Base-by-base conservation (phyloP, 176 grass and related monocot genomes). In the Triticum timopheevii region DNA sequence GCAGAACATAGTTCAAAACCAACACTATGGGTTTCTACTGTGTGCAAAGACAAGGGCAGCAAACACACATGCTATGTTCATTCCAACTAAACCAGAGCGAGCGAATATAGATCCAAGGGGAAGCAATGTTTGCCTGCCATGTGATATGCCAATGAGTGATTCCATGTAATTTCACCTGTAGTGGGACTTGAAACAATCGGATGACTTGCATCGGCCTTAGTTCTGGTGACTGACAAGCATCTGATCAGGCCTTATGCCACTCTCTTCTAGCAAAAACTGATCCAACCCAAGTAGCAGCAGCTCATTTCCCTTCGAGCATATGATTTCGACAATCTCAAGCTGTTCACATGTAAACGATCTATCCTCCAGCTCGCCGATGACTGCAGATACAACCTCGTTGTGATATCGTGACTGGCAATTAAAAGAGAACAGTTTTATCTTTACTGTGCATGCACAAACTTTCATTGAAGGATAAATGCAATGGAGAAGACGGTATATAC, bases 281-380 rank as follows among this genome's bases (percentile, higher is more conserved):
- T 31, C 10, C 34, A 89, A 24, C 12, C 3, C 16, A 11, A 31
- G 20, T 25, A 74, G 24, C 82, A 66, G 24, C 82, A 67, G 10
- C 11, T 44, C 34, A 76, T 12, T 24, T 39, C 52, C 4, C 66
- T 23, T 5, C 2, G 2, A 34, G 44, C 68, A 85, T 67, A 85
- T 42, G 69, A 89, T 81, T 56, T 85, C 13, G 45, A 81, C 24
- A 67, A 33, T 27, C 61, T 76, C 11, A 66, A 85, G 88, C 1
- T 85, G 61, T 19, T 76, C 61, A 61, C 77, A 89, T 22, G 58
- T 81, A 52, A 89, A 89, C 0, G 59, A 89, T 59, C 61, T 68
- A 58, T 76, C 67, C 67, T 75, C 10, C 24, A 66, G 75, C n/a
- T 74, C 68, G 1, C 68, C 76, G 25, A 50, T 33, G 58, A 80